A percentile compares a stretch with the other conserved stretches of the same genome.
These are phyloP conservation scores for Septoria petroselini DNA, from an alignment of 2,329 filamentous ascomycete species.

Conservation along the genomic window DNA sequence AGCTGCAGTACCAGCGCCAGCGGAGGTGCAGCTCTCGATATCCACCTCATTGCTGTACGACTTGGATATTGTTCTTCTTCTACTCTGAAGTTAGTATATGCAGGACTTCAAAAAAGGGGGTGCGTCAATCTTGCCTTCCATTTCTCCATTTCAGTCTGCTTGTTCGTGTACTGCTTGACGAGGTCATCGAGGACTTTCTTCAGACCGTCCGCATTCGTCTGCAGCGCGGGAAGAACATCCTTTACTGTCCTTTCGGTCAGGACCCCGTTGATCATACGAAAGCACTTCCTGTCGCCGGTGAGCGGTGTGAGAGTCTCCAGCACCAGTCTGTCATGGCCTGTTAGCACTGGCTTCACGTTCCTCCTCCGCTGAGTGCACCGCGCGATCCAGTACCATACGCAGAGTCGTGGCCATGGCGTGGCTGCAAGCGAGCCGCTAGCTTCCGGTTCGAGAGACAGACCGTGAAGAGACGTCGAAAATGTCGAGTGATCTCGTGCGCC, in stretches of 20 bases:
- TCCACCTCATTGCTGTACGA: conserved; percentile 62
- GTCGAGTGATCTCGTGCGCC: not conserved
- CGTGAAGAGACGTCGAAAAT: not conserved
- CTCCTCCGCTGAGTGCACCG: not conserved
- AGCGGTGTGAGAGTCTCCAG: conserved; percentile 86
- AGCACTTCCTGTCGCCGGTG: conserved; percentile 85
- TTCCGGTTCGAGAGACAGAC: not conserved
- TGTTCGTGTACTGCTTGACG: conserved; percentile 91
- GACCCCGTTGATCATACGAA: conserved; percentile 97
- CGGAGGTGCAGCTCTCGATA: not conserved
- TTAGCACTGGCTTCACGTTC: conserved; percentile 2
- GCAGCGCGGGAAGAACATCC: conserved; percentile 84
- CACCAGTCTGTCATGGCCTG: conserved; percentile 66
- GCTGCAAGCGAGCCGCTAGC: not conserved
- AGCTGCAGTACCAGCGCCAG: not conserved
- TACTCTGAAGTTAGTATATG: conserved; percentile 41
- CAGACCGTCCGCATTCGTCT: conserved; percentile 90
- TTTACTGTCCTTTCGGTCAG: conserved; percentile 90
- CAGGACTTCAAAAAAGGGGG: not conserved
- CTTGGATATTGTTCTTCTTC: conserved; percentile 88
- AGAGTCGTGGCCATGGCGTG: conserved; percentile 12
- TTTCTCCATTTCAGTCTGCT: conserved; percentile 92
- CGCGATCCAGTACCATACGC: conserved; percentile 1
- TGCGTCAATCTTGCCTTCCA: conserved; percentile 76
- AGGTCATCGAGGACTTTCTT: conserved; percentile 93